These are phyloP conservation scores for Arachnomyces sp. DNA, from an alignment of 2,329 filamentous ascomycete species.

Conservation along the genomic window DNA sequence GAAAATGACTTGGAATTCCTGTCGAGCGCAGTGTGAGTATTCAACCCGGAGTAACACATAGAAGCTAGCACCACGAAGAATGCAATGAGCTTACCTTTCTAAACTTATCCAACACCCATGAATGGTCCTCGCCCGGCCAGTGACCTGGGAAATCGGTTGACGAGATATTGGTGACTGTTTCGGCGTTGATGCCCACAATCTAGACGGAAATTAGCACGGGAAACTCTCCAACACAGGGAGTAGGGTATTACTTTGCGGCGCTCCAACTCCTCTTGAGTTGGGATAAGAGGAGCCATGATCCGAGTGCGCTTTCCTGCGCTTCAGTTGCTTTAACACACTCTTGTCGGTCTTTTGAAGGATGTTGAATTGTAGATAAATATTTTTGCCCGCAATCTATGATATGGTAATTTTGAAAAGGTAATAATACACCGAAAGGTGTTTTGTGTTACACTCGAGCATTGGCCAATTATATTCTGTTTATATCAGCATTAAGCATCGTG, in stretches of 20 bases:
- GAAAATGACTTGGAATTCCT: conserved; percentile 67
- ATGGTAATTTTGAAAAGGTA: no score
- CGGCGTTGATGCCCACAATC: conserved; percentile 79
- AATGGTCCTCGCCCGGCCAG: conserved; percentile 78
- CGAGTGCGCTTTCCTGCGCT: no score
- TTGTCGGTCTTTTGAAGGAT: no score
- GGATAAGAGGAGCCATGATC: conserved; percentile 35
- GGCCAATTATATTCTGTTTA: no score
- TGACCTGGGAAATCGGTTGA: conserved; percentile 91
- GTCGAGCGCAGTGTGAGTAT: conserved; percentile 10
- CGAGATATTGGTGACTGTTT: conserved; percentile 82
- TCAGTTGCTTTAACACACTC: no score
- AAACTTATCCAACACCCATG: conserved; percentile 71
- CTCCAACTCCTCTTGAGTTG: conserved; percentile 37
- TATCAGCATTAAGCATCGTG: not conserved
- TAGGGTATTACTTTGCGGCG: conserved; percentile 31
- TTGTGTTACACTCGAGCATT: not conserved
- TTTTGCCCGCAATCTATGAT: no score
- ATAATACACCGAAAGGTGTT: no score
- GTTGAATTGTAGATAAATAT: no score
- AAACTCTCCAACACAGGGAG: not conserved
- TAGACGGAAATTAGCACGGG: conserved; percentile 29
- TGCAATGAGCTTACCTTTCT: conserved; percentile 40
- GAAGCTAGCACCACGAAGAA: not conserved
- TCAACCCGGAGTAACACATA: not conserved